phyloP scores from a whole-genome alignment of 345 rosid genomes.

The Syzygium aromaticum region DNA sequence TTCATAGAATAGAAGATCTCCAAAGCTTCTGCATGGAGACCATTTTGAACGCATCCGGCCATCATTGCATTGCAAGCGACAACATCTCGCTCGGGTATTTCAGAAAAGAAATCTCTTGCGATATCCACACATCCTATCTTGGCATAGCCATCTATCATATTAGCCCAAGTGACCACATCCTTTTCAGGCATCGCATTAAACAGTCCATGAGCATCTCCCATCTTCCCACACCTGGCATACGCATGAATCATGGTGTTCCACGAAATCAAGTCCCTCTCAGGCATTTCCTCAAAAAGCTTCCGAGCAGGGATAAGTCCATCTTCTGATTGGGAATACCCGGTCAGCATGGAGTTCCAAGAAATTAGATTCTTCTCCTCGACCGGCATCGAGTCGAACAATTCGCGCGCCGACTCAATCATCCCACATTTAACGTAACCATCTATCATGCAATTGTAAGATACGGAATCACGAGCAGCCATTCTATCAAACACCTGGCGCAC shows the following conservation, averaged over 20 bases:
- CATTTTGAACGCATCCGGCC: conserved; percentile 29
- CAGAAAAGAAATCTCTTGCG: conserved; percentile 23
- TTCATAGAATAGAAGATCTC: conserved; percentile 24
- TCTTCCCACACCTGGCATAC: conserved; percentile 24
- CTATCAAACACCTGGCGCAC: conserved; percentile 26
- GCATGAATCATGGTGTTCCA: conserved; percentile 45
- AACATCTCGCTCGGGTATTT: conserved; percentile 32
- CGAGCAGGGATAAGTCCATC: conserved; percentile 29
- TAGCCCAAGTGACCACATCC: conserved; percentile 37
- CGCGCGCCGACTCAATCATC: conserved; percentile 27
- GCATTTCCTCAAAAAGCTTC: conserved; percentile 44
- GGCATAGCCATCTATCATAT: conserved; percentile 33
- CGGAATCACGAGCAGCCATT: conserved; percentile 27
- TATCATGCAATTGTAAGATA: conserved; percentile 40
- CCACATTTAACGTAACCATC: conserved; percentile 48
- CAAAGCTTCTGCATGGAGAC: conserved; percentile 21
- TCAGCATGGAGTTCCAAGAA: conserved; percentile 64
- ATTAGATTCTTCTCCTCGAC: conserved; percentile 28
- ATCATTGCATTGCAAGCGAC: conserved; percentile 39
- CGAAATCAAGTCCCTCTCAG: conserved; percentile 33
- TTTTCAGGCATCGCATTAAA: conserved; percentile 33
- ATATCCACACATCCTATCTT: conserved; percentile 19
- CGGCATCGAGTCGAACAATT: conserved; percentile 42
- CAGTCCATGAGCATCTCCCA: conserved; percentile 27
- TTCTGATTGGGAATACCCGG: conserved; percentile 28